phyloP scores from a whole-genome alignment of 192 early-diverging fungal species.

The Coemansia sp. region DNA sequence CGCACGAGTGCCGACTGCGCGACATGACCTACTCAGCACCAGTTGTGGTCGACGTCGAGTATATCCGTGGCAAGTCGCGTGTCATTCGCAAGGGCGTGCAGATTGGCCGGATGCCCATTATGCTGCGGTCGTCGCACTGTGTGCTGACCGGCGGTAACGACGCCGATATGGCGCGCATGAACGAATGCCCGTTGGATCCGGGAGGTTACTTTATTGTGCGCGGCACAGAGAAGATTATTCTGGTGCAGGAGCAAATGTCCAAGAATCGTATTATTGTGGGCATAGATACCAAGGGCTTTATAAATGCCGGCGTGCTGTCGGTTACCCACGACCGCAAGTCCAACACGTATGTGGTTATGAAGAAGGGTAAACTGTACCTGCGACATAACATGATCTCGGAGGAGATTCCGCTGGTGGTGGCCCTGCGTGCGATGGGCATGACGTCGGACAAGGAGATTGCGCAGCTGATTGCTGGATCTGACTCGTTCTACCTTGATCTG shows the following conservation, averaged over 20 bases:
- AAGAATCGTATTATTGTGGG: conserved; percentile 99
- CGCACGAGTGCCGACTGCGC: conserved; percentile 93
- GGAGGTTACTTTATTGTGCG: conserved; percentile 97
- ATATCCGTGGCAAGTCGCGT: conserved; percentile 76
- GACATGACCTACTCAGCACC: conserved; percentile 92
- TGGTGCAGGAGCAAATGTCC: conserved; percentile 97
- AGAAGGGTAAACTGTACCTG: conserved; percentile 68
- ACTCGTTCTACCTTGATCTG: conserved; percentile 76
- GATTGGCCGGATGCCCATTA: conserved; percentile 94
- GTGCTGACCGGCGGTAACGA: conserved; percentile 75
- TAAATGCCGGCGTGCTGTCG: conserved; percentile 83
- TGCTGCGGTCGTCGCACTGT: conserved; percentile 87
- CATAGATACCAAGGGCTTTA: conserved; percentile 73
- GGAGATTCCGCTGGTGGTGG: conserved; percentile 83
- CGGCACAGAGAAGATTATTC: conserved; percentile 94
- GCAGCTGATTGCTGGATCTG: conserved; percentile 85
- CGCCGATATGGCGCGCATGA: conserved; percentile 80
- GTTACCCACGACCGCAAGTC: conserved; percentile 92
- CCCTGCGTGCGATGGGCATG: conserved; percentile 94
- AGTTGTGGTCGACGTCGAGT: conserved; percentile 93
- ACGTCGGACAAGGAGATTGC: conserved; percentile 93
- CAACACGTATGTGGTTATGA: conserved; percentile 80
- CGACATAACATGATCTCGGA: conserved; percentile 89
- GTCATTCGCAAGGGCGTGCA: conserved; percentile 78
- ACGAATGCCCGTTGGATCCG: conserved; percentile 95